A percentile compares a stretch with the other conserved stretches of the same genome.
Evolutionary conservation across 116 monocot genomes (phyloP).

Genomic region (Phalaenopsis hybrid): DNA sequence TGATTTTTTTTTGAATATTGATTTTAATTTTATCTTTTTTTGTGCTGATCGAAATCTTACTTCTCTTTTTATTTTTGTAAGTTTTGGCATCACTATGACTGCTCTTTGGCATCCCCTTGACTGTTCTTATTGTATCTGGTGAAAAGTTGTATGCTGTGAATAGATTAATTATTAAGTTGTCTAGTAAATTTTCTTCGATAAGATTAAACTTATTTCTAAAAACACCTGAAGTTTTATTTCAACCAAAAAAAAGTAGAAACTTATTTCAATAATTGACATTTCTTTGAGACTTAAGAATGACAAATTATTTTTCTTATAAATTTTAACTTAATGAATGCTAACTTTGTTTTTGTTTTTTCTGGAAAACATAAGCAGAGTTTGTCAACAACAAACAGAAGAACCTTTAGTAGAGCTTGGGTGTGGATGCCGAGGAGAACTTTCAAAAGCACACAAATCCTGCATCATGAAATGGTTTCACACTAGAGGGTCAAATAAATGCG

Average conservation of each 20-base stretch:
- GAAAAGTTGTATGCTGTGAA: neutral
- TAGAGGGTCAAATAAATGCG: conserved; percentile 90
- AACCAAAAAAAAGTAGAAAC: neutral
- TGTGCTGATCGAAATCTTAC: neutral
- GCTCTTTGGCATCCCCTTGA: too few relatives aligned
- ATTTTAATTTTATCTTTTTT: neutral
- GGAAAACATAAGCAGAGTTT: conserved; percentile 43
- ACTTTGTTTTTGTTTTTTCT: conserved; percentile 1
- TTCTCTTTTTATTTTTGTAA: neutral
- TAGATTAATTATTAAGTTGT: neutral
- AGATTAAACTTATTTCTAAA: neutral
- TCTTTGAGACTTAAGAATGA: neutral
- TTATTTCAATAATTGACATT: neutral
- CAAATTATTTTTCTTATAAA: neutral
- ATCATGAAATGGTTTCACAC: conserved; percentile 75
- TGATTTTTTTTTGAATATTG: neutral
- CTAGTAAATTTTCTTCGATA: neutral
- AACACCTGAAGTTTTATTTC: neutral
- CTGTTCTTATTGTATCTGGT: neutral
- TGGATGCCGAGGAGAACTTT: conserved; percentile 79
- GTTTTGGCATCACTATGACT: too few relatives aligned
- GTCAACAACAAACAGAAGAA: conserved; percentile 83
- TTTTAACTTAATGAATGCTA: neutral
- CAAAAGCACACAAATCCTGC: conserved; percentile 73
- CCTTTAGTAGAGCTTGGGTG: conserved; percentile 73